phyloP scores from a whole-genome alignment of 352 stramenopile genomes.

The Plasmopara viticola region DNA sequence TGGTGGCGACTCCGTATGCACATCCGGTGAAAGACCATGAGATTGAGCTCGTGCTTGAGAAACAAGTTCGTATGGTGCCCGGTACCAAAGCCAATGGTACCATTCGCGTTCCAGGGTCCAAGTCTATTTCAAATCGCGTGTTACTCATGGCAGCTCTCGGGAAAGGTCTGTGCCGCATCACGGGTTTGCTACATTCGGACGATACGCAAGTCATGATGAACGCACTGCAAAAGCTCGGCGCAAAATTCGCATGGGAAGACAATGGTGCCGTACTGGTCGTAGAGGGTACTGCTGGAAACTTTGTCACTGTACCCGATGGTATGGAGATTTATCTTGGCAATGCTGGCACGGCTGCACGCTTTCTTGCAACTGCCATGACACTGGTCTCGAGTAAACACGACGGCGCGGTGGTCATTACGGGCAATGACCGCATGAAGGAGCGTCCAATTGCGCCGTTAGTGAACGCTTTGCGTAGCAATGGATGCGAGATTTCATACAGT shows the following conservation, averaged over 20 bases:
- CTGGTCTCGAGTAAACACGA: conserved; percentile 38
- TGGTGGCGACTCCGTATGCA: conserved; percentile 62
- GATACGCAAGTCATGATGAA: conserved; percentile 98
- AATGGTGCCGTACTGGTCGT: conserved; percentile 70
- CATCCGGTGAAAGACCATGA: conserved; percentile 62
- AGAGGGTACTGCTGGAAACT: conserved; percentile 65
- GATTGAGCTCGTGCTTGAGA: conserved; percentile 75
- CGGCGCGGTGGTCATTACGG: conserved; percentile 79
- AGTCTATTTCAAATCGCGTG: conserved; percentile 98
- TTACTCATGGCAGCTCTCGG: conserved; percentile 93
- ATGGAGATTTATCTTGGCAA: conserved; percentile 84
- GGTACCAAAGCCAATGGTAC: conserved; percentile 36
- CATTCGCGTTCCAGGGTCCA: conserved; percentile 92
- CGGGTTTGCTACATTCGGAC: conserved; percentile 94
- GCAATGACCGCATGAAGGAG: conserved; percentile 95
- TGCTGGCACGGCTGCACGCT: conserved; percentile 91
- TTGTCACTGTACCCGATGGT: conserved; percentile 36
- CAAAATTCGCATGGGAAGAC: conserved; percentile 73
- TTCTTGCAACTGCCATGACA: conserved; percentile 90
- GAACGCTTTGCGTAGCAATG: conserved; percentile 89
- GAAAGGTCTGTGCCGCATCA: conserved; percentile 70
- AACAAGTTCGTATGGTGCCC: conserved; percentile 58
- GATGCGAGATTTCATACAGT: conserved; percentile 64
- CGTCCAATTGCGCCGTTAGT: conserved; percentile 94
- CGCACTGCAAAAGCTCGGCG: conserved; percentile 89